Conservation (phyloP, 108 stramenopile species). For the Nitzschia sp. region DNA sequence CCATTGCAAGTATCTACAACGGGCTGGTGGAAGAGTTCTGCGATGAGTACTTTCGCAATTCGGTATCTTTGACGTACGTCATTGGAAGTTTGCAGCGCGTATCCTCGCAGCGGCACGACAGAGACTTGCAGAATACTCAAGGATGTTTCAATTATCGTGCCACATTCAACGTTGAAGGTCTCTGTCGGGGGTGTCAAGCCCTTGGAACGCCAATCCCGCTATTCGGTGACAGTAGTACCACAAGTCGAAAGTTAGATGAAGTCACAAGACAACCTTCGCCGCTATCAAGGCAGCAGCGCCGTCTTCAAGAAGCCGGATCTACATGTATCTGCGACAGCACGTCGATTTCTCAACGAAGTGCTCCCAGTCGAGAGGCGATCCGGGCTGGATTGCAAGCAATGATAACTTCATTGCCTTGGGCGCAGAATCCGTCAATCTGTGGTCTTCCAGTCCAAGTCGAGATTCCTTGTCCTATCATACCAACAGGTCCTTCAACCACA, state of each 20-base stretch:
- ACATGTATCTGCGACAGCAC: background rate
- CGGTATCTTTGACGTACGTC: background rate
- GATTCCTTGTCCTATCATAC: background rate
- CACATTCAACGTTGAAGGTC: background rate
- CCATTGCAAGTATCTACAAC: background rate
- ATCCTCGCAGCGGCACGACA: background rate
- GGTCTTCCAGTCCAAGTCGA: background rate
- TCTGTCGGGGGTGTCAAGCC: background rate
- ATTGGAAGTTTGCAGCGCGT: background rate
- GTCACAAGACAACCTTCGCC: background rate
- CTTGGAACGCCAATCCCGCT: background rate
- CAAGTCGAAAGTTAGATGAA: background rate
- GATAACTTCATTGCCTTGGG: background rate
- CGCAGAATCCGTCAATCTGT: background rate
- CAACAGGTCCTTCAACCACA: too few relatives aligned
- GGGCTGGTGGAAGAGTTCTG: background rate
- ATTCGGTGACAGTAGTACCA: background rate
- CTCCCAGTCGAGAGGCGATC: background rate
- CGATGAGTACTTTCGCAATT: background rate
- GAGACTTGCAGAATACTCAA: background rate
- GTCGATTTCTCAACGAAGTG: background rate
- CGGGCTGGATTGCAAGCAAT: background rate
- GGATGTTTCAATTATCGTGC: background rate
- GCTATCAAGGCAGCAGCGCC: background rate
- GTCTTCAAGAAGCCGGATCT: background rate